phyloP scores from a whole-genome alignment of 1,139 yeast genomes.

The Ogataea hybrid region DNA sequence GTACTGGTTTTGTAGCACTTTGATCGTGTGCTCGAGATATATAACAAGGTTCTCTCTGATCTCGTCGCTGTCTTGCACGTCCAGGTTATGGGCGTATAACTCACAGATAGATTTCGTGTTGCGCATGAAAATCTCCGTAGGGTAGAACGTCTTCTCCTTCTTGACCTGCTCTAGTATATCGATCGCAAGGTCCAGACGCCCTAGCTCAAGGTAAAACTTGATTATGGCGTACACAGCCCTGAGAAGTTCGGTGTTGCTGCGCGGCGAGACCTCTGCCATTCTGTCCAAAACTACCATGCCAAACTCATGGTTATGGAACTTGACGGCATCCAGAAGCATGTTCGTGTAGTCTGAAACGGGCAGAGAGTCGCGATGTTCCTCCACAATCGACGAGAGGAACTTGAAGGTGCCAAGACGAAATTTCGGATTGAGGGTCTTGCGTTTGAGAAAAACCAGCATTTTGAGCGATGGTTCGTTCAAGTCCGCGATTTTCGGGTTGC shows the following conservation, averaged over 20 bases:
- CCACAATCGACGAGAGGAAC: conserved; percentile 9
- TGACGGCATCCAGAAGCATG: conserved; percentile 13
- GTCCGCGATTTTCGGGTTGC: conserved; percentile 14
- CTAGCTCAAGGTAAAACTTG: conserved; percentile 18
- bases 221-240: conserved; percentile 22
- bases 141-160: conserved; percentile 14
- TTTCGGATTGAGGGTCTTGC: conserved; percentile 11
- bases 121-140: conserved; percentile 20
- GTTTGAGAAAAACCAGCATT: conserved; percentile 24
- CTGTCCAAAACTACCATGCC: conserved; percentile 9
- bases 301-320: conserved; percentile 7
- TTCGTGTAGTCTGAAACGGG: conserved; percentile 6
- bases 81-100: not conserved
- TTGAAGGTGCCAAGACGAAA: conserved; percentile 8
- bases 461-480: conserved; percentile 14
- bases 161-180: conserved; percentile 22
- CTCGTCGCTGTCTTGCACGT: not conserved
- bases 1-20: not conserved
- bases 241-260: conserved; percentile 17
- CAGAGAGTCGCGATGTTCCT: not conserved
- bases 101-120: conserved; percentile 6
- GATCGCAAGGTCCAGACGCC: conserved; percentile 19
- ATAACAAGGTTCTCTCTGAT: not conserved
- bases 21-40: conserved; percentile 1
- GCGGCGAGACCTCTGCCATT: conserved; percentile 12